Percentiles rank a stretch among this genome's conserved stretches.
Evolutionary conservation across 2,329 filamentous ascomycete species (phyloP).

Genomic region (Xylariaceae sp.): DNA sequence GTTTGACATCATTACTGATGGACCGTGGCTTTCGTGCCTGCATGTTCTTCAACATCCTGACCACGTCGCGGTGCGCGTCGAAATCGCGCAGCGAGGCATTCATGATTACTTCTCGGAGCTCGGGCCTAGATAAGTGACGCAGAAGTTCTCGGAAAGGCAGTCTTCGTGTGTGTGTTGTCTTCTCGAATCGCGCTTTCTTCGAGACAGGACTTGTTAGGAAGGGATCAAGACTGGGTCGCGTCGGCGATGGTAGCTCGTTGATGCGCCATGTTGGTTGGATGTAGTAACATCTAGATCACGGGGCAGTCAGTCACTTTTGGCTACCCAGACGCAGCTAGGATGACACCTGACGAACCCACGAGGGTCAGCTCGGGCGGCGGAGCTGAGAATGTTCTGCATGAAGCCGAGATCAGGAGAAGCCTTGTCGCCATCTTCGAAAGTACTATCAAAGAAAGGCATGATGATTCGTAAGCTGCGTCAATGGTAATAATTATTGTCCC

Average conservation of each 20-base stretch:
- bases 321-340: too few relatives aligned
- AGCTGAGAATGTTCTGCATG: conserved; percentile 4
- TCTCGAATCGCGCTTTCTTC: background rate
- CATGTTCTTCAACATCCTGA: conserved; percentile 12
- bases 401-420: background rate
- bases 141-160: conserved; percentile 2
- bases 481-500: background rate
- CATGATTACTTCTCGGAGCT: conserved; percentile 18
- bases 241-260: conserved; percentile 9
- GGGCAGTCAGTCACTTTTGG: background rate
- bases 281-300: conserved; percentile 8
- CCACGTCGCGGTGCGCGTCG: conserved; percentile 12
- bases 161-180: background rate
- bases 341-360: conserved; percentile 7
- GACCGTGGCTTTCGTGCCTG: conserved; percentile 7
- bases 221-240: background rate
- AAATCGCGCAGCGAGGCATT: conserved; percentile 11
- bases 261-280: conserved; percentile 18
- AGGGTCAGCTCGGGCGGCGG: conserved; percentile 10
- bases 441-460: conserved; percentile 4
- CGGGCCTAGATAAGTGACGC: conserved; percentile 1
- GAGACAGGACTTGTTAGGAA: background rate
- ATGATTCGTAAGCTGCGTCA: background rate
- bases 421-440: background rate
- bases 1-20: background rate